Evolutionary conservation across 2,329 filamentous ascomycete genomes (phyloP), one percentile per base, ranked within the genome.

Genomic region (Fusarium avenaceum): DNA sequence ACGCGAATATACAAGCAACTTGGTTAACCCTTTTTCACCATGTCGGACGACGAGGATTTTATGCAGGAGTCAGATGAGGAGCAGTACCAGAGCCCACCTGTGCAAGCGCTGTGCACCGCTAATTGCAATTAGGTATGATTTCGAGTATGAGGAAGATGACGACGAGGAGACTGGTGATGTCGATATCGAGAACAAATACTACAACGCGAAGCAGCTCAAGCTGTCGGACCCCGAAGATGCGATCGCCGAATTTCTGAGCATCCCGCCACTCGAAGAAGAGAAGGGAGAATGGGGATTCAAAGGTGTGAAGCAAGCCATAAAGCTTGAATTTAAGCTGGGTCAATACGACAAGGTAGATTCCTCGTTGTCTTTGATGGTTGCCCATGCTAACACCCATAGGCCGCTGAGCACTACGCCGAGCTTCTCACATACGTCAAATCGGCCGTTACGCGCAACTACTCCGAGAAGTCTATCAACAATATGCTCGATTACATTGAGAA

Each of bases 261-360:
- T 99, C 67, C 94, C 93, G 7, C 84, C 87, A 15, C 80, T 97
- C 45, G 95, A 99, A 79, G 82, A 89, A 54, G 93, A 97, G 78
- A 99, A 98, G 82, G 93, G 93, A 63, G 95, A 99, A 79, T 98
- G 95, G 96, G 96, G 96, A 0, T 99, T 99, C 85, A 99, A 98
- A 80, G 95, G 94, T 6, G 79, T 98, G 70, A 99, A 99, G 81
- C 96, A 99, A 79, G 96, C 96, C 3, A 97, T 98, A 78, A 99
- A 99, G 81, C 86, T 97, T 3, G 94, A 98, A 78, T 97, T 97
- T 81, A 94, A 92, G 80, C 87, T 97, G n/a, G 90, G 88, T n/a
- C 87, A 89, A 78, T 98, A 97, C 75, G 89, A 93, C 52, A 87
- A 94, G 85, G 94, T 95, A 14, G 40, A 60, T n/a, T 7, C 40